phyloP scores from a whole-genome alignment of 2,329 filamentous ascomycete genomes.

The Cercospora sp. region DNA sequence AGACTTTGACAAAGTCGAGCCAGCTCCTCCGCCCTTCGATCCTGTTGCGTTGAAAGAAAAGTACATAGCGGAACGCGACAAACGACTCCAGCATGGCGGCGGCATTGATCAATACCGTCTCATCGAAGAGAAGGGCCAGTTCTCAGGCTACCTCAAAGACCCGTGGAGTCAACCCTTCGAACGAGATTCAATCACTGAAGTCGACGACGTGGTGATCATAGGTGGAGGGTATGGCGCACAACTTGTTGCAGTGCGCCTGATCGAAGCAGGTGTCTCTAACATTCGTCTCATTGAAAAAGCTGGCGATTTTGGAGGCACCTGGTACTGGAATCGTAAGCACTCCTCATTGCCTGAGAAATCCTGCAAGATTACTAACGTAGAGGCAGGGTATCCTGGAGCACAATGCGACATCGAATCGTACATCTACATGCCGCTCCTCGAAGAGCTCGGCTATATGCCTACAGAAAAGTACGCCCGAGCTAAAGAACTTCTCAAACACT shows the following conservation, averaged over 20 bases:
- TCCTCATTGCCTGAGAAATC: too few species aligned
- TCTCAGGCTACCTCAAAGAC: slow-evolving; percentile 26
- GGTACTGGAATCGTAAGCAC: slow-evolving; percentile 21
- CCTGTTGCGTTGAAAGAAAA: slow-evolving; percentile 28
- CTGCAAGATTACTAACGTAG: neutral
- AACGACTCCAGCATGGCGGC: slow-evolving; percentile 23
- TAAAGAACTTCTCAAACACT: slow-evolving; percentile 45
- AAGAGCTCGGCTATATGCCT: slow-evolving; percentile 47
- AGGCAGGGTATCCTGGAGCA: slow-evolving; percentile 46
- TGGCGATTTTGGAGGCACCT: slow-evolving; percentile 44
- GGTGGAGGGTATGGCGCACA: slow-evolving; percentile 30
- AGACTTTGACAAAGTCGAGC: slow-evolving; percentile 23
- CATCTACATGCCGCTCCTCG: slow-evolving; percentile 50
- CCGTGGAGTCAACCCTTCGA: slow-evolving; percentile 25
- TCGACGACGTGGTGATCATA: slow-evolving; percentile 27
- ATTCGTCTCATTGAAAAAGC: slow-evolving; percentile 30
- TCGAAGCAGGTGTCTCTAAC: slow-evolving; percentile 29
- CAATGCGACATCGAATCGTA: slow-evolving; percentile 51
- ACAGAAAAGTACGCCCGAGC: slow-evolving; percentile 40
- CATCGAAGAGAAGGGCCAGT: slow-evolving; percentile 25
- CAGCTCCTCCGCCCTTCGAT: slow-evolving; percentile 21
- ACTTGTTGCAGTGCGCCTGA: slow-evolving; percentile 26
- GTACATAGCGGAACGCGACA: slow-evolving; percentile 28
- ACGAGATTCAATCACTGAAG: slow-evolving; percentile 25
- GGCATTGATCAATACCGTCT: slow-evolving; percentile 29